Percentiles rank a stretch among this genome's conserved stretches.
Evolutionary conservation across 805 yeast genomes (phyloP).

Genomic region (Kuraishia capsulata): DNA sequence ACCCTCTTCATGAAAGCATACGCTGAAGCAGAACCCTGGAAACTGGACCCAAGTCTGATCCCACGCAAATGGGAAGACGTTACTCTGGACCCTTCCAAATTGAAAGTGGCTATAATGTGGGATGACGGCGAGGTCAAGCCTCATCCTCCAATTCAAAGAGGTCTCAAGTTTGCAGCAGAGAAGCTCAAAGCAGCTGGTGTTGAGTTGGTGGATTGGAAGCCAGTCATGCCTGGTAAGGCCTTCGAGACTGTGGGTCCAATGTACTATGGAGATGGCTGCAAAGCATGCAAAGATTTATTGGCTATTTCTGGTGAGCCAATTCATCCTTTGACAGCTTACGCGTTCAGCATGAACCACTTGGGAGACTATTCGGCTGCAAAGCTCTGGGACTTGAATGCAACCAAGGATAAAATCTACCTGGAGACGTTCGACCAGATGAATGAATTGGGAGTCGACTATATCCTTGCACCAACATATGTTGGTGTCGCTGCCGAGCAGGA

Average conservation of each 20-base stretch:
- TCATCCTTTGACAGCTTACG: slow-evolving; percentile 54
- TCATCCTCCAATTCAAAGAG: slow-evolving; percentile 46
- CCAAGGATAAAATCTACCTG: slow-evolving; percentile 50
- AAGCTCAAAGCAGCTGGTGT: slow-evolving; percentile 47
- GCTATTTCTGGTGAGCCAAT: slow-evolving; percentile 66
- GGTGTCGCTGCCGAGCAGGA: slow-evolving; percentile 66
- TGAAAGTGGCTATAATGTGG: slow-evolving; percentile 42
- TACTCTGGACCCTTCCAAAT: slow-evolving; percentile 21
- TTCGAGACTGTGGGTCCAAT: slow-evolving; percentile 38
- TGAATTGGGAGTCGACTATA: slow-evolving; percentile 49
- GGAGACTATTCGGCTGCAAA: slow-evolving; percentile 35
- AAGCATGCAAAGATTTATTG: slow-evolving; percentile 40
- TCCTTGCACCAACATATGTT: slow-evolving; percentile 58
- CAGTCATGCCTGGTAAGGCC: slow-evolving; percentile 37
- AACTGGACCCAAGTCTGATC: slow-evolving; percentile 32
- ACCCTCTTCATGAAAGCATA: slow-evolving; percentile 61
- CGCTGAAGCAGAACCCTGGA: slow-evolving; percentile 47
- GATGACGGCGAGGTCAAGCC: slow-evolving; percentile 50
- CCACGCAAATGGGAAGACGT: slow-evolving; percentile 31
- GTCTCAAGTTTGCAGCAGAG: slow-evolving; percentile 35
- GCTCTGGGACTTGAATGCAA: slow-evolving; percentile 41
- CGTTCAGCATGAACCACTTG: slow-evolving; percentile 48
- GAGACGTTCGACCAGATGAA: slow-evolving; percentile 45
- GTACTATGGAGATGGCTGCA: slow-evolving; percentile 64
- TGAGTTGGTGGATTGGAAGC: slow-evolving; percentile 39